A percentile compares a stretch with the other conserved stretches of the same genome.
phyloP scores from a whole-genome alignment of 768 basidiomycete species.

The Mycena polygramma region DNA sequence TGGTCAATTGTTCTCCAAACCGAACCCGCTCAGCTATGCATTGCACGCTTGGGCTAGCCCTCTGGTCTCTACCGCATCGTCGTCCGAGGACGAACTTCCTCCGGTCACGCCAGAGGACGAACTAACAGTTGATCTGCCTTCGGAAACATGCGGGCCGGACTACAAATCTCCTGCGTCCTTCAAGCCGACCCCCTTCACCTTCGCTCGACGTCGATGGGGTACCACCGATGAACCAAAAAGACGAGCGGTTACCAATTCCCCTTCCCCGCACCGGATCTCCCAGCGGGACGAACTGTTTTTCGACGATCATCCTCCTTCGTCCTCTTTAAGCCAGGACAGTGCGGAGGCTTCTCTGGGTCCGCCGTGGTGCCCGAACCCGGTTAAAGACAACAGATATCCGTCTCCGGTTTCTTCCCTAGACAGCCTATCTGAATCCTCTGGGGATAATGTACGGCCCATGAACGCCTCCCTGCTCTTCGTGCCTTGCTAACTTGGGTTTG shows the following conservation, averaged over 20 bases:
- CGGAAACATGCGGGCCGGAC: conserved; percentile 67
- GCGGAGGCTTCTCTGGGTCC: conserved; percentile 5
- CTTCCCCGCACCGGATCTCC: conserved; percentile 9
- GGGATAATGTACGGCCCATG: conserved; percentile 10
- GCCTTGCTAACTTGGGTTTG: neutral
- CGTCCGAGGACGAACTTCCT: conserved; percentile 62
- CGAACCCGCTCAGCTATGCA: conserved; percentile 73
- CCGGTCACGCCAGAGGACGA: conserved; percentile 73
- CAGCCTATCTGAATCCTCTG: conserved; percentile 28
- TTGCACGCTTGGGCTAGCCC: conserved; percentile 68
- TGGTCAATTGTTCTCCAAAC: conserved; percentile 65
- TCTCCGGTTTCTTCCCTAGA: conserved; percentile 31
- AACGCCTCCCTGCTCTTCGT: neutral
- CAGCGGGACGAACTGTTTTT: conserved; percentile 22
- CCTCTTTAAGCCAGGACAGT: conserved; percentile 19
- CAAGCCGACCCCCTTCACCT: conserved; percentile 75
- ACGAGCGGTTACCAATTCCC: conserved; percentile 1
- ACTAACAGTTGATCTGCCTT: conserved; percentile 58
- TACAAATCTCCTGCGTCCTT: conserved; percentile 62
- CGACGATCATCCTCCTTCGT: conserved; percentile 16
- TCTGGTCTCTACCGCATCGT: conserved; percentile 57
- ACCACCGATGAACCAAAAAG: conserved; percentile 49
- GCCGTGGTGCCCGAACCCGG: conserved; percentile 26
- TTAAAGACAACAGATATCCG: conserved; percentile 6
- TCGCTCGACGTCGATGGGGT: conserved; percentile 73